Base-by-base conservation (phyloP, 164 flowering plant genomes). In the Berberis thunbergii region DNA sequence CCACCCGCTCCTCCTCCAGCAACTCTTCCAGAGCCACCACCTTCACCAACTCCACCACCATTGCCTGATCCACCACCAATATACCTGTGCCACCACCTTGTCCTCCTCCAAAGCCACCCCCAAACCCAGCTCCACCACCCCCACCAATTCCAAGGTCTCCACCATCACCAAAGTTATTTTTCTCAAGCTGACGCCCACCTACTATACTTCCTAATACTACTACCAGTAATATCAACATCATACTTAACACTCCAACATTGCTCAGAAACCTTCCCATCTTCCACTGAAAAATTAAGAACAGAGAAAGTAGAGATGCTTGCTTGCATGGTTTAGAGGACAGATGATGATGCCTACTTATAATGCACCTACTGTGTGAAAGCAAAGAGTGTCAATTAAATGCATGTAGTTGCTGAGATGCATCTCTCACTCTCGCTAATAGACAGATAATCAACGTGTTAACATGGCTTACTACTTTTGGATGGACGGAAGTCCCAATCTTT, bases 141-240 rank as follows among this genome's bases (percentile, higher is more conserved):
- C 67, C 67, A 42, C 75, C 79, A 26, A 38, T 45, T 1, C 73
- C 73, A 48, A 56, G 49, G n/a, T 65, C 70, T 8, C 39, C 62
- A 6, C 69, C 77, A 5, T 62, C 75, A 39, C 66, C 76, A 39
- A 55, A 55, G 3, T 42, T 73, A 0, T 68, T 71, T 48, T 57
- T 50, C 48, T 71, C 75, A 39, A 64, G 2, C 9, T 60, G 57
- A 1, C 70, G 10, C 0, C 72, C 75, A 8, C 39, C 53, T 4
- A 60, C 66, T 0, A n/a, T 50, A 4, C 72, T 72, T 13, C 9
- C 63, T 58, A 9, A 12, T 11, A 39, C 73, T 62, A 43, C 49
- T 54, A 2, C 57, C 61, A 58, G 61, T 70, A 57, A 2, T 6
- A 43, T 49, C 71, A 48, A n/a, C 56, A 43, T 46, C 41, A 64